These are phyloP conservation scores for Canavalia ensiformis DNA, from an alignment of 306 rosid species.

Conservation along the genomic window DNA sequence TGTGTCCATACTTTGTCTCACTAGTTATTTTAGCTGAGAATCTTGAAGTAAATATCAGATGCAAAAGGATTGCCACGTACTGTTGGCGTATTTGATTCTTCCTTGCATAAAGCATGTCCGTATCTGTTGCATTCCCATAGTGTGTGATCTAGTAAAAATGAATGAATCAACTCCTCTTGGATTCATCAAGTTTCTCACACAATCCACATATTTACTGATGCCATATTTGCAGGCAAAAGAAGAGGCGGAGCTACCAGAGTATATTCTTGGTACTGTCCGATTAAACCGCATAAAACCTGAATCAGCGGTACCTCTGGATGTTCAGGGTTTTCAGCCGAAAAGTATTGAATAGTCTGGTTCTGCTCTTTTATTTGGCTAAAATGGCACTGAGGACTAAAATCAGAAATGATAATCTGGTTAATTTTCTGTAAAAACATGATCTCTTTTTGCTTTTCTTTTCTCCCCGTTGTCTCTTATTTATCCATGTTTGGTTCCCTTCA, in stretches of 20 bases:
- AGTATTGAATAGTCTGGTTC: slow-evolving; percentile 3
- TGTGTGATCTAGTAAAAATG: slow-evolving; percentile 6
- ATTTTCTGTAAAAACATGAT: background rate
- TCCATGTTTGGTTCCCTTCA: slow-evolving; percentile 25
- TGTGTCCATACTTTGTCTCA: background rate
- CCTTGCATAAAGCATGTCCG: background rate
- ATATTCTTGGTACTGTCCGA: slow-evolving; percentile 89
- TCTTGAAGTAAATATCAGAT: background rate
- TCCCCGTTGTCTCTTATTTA: background rate
- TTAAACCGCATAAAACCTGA: slow-evolving; percentile 75
- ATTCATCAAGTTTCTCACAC: slow-evolving; percentile 2
- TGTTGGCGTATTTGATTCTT: background rate
- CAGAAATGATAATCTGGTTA: slow-evolving; percentile 4
- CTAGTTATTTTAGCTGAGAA: background rate
- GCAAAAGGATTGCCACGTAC: background rate
- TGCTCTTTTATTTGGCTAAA: background rate
- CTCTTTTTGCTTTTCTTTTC: background rate
- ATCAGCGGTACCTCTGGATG: slow-evolving; percentile 66
- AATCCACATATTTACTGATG: slow-evolving; percentile 22
- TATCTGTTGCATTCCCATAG: background rate
- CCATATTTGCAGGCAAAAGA: slow-evolving; percentile 75
- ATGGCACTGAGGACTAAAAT: background rate
- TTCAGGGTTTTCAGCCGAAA: slow-evolving; percentile 47
- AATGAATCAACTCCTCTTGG: background rate
- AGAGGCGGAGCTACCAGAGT: slow-evolving; percentile 84